Evolutionary conservation across 2,329 filamentous ascomycete genomes (phyloP).

Genomic region (Aureobasidium uvarum): DNA sequence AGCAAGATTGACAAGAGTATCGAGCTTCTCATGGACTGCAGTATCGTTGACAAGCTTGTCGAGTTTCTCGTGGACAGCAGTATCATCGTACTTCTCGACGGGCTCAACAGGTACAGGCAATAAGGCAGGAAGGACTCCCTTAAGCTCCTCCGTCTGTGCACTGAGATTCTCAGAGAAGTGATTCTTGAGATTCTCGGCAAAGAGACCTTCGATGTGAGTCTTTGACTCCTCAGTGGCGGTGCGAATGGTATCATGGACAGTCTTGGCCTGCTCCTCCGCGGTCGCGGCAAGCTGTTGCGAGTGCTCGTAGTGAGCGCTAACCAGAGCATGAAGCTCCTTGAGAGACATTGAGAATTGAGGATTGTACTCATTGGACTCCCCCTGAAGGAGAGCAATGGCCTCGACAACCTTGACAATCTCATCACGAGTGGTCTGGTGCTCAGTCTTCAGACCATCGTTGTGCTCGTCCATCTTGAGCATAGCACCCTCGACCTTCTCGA

Average conservation of each 20-base stretch:
- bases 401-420: constrained; percentile 73
- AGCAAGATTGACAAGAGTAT: constrained; percentile 60
- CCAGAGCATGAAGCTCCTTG: constrained; percentile 77
- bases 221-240: constrained; percentile 47
- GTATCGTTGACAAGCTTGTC: constrained; percentile 42
- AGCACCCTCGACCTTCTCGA: constrained; percentile 76
- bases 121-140: constrained; percentile 40
- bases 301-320: constrained; percentile 85
- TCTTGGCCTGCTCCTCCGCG: constrained; percentile 42
- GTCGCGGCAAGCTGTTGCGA: constrained; percentile 59
- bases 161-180: constrained; percentile 28
- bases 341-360: constrained; percentile 85
- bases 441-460: constrained; percentile 68
- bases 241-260: constrained; percentile 45
- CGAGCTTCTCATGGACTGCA: constrained; percentile 46
- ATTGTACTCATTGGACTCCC: constrained; percentile 75
- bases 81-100: constrained; percentile 65
- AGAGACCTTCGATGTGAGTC: constrained; percentile 45
- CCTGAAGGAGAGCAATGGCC: constrained; percentile 72
- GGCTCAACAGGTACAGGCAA: constrained; percentile 44
- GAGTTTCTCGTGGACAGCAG: constrained; percentile 59
- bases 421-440: constrained; percentile 79
- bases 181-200: constrained; percentile 22
- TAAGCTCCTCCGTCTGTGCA: constrained; percentile 26
- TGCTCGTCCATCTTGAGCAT: constrained; percentile 72